Evolutionary conservation across 192 early-diverging fungal species (phyloP).

Genomic region (Paraglomus occultum): DNA sequence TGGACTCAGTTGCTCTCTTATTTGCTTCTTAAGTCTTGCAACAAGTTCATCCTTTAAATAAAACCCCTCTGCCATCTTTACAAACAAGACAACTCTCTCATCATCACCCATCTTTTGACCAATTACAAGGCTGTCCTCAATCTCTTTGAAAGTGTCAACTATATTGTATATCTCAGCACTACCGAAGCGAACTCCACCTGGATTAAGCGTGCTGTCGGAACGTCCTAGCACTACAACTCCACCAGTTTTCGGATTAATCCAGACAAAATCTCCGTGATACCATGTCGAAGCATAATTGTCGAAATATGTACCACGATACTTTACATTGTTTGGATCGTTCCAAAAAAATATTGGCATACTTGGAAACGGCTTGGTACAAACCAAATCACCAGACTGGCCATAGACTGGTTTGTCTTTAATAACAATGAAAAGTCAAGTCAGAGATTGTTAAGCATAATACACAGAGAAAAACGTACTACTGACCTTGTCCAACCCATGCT

Average conservation of each 20-base stretch:
- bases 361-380: slow-evolving; percentile 92
- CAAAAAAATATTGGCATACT: slow-evolving; percentile 98
- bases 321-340: slow-evolving; percentile 69
- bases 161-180: slow-evolving; percentile 95
- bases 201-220: slow-evolving; percentile 91
- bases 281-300: slow-evolving; percentile 78
- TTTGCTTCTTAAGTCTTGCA: slow-evolving; percentile 67
- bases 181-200: slow-evolving; percentile 89
- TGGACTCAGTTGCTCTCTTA: slow-evolving; percentile 82
- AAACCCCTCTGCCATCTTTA: slow-evolving; percentile 72
- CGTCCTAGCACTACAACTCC: slow-evolving; percentile 96
- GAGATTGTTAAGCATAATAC: background rate
- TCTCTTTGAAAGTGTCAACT: slow-evolving; percentile 73
- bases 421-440: background rate
- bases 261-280: slow-evolving; percentile 97
- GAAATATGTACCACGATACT: slow-evolving; percentile 92
- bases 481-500: slow-evolving; percentile 73
- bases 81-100: slow-evolving; percentile 91
- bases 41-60: slow-evolving; percentile 62
- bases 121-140: slow-evolving; percentile 86
- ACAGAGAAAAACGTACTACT: background rate
- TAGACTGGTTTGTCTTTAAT: slow-evolving; percentile 54
- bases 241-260: slow-evolving; percentile 77
- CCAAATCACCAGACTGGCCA: slow-evolving; percentile 82
- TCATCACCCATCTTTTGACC: slow-evolving; percentile 85